Evolutionary conservation across 768 basidiomycete genomes (phyloP).

Genomic region (Multifurca ochricompacta): DNA sequence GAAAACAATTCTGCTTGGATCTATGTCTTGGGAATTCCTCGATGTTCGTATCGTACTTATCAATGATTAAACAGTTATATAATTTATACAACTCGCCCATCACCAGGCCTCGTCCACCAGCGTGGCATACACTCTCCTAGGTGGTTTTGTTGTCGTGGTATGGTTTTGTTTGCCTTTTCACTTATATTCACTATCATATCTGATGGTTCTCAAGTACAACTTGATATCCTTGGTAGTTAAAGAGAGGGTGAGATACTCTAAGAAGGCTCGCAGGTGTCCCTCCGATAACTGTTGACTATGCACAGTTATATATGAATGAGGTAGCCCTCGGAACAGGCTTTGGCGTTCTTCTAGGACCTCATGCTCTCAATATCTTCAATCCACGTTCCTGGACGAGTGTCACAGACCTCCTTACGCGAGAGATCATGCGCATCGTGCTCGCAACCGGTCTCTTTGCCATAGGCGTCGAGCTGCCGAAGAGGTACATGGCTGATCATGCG

Average conservation of each 20-base stretch:
- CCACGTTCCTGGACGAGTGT: slow-evolving; percentile 63
- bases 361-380: slow-evolving; percentile 62
- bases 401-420: slow-evolving; percentile 63
- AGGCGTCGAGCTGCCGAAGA: slow-evolving; percentile 84
- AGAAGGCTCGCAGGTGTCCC: background rate
- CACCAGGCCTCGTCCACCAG: slow-evolving; percentile 44
- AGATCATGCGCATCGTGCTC: slow-evolving; percentile 82
- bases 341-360: slow-evolving; percentile 61
- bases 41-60: slow-evolving; percentile 18
- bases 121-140: slow-evolving; percentile 55
- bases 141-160: slow-evolving; percentile 46
- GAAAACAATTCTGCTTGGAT: background rate
- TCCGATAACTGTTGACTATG: background rate
- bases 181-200: background rate
- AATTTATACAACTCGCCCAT: slow-evolving; percentile 25
- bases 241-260: slow-evolving; percentile 48
- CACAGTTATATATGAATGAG: slow-evolving; percentile 81
- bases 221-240: slow-evolving; percentile 76
- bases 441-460: slow-evolving; percentile 91
- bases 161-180: slow-evolving; percentile 17
- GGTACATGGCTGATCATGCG: slow-evolving; percentile 76
- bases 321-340: slow-evolving; percentile 83
- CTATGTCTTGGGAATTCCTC: slow-evolving; percentile 15
- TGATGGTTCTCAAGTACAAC: slow-evolving; percentile 57
- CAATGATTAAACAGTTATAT: slow-evolving; percentile 16